Conservation (phyloP, 352 stramenopile species). For the Phytophthora ohioensis region DNA sequence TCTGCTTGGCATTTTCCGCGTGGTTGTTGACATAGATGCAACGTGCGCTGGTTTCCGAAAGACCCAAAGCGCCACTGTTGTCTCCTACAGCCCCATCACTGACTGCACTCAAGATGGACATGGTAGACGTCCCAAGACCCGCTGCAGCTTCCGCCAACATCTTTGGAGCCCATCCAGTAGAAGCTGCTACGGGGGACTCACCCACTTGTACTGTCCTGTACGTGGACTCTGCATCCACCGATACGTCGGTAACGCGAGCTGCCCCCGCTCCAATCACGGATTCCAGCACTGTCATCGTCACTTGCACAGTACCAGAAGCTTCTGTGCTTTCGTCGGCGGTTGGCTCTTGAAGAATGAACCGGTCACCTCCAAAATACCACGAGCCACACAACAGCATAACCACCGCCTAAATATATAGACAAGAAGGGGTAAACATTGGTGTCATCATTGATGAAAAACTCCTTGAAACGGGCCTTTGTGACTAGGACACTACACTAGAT, state of each 20-base stretch:
- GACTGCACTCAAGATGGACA: constrained; percentile 39
- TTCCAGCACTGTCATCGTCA: constrained; percentile 37
- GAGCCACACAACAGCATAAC: constrained; percentile 21
- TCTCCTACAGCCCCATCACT: constrained; percentile 25
- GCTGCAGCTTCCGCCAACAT: constrained; percentile 38
- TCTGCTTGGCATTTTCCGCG: constrained; percentile 52
- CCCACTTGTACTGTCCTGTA: constrained; percentile 39
- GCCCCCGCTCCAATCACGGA: constrained; percentile 15
- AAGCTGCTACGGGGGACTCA: constrained; percentile 26
- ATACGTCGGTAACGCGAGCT: constrained; percentile 38
- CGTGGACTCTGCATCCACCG: constrained; percentile 35
- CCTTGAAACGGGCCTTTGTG: background rate
- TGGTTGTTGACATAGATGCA: constrained; percentile 82
- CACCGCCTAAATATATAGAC: constrained; percentile 38
- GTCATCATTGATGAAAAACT: background rate
- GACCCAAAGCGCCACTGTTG: constrained; percentile 24
- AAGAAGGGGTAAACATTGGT: constrained; percentile 13
- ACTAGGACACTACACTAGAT: background rate
- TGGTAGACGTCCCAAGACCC: constrained; percentile 35
- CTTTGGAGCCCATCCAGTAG: constrained; percentile 30
- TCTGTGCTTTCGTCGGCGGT: constrained; percentile 18
- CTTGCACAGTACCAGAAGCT: background rate
- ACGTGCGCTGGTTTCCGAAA: constrained; percentile 60
- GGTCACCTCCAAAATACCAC: constrained; percentile 21
- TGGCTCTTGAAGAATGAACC: constrained; percentile 37